Evolutionary conservation across 495 filamentous ascomycete species (phyloP).

Genomic region (Penicillium diatomitis): DNA sequence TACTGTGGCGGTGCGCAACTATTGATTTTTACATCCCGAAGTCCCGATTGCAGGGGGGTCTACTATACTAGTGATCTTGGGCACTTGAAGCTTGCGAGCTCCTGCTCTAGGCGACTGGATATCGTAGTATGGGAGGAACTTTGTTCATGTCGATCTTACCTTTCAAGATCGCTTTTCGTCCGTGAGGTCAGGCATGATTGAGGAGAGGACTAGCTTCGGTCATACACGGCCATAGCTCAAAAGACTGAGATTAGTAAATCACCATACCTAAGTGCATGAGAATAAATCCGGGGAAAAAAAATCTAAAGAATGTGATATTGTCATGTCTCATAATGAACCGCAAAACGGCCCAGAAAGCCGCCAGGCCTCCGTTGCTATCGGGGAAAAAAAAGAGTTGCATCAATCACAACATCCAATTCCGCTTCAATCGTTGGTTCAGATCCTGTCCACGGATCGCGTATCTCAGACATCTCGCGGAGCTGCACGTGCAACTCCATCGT

Average conservation of each 20-base stretch:
- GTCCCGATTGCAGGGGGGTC: no score
- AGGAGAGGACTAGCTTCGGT: no score
- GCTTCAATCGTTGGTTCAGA: background rate
- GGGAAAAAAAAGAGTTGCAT: background rate
- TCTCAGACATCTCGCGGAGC: no score
- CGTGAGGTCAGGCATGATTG: no score
- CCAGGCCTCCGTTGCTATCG: background rate
- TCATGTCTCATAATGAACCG: slow-evolving; percentile 16
- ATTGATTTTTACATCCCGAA: slow-evolving; percentile 14
- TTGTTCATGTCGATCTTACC: no score
- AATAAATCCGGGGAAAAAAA: slow-evolving; percentile 8
- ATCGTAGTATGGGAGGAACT: no score
- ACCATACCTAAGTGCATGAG: background rate
- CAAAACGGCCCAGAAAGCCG: background rate
- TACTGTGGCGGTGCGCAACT: slow-evolving; percentile 22
- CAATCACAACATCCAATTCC: background rate
- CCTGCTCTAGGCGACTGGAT: no score
- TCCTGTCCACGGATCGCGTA: no score
- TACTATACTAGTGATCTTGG: no score
- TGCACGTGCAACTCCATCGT: no score
- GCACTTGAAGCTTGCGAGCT: no score
- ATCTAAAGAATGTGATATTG: slow-evolving; percentile 12
- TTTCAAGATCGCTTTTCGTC: no score
- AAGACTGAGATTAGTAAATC: background rate
- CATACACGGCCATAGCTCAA: background rate